Conservation (phyloP, 2,329 filamentous ascomycete species). For the Aspergillus spinulosporus region DNA sequence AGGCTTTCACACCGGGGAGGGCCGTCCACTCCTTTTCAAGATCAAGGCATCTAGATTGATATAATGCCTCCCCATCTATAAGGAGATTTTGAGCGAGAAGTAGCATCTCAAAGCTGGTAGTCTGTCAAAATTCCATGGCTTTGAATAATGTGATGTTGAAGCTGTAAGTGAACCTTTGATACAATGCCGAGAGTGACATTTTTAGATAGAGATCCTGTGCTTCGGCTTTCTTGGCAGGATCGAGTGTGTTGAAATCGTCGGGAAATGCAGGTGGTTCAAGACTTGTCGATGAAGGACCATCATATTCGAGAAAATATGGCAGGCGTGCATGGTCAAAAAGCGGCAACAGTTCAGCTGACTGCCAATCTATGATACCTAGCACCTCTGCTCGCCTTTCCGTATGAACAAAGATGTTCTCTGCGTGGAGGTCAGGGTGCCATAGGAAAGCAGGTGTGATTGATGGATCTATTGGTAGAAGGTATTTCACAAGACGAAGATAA, state of each 20-base stretch:
- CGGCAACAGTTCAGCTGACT: slow-evolving; percentile 33
- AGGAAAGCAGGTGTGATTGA: slow-evolving; percentile 29
- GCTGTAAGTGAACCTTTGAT: slow-evolving; percentile 11
- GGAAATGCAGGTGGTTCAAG: slow-evolving; percentile 12
- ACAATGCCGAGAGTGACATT: slow-evolving; percentile 14
- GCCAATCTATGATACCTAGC: slow-evolving; percentile 29
- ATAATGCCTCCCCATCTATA: slow-evolving; percentile 19
- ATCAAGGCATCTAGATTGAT: slow-evolving; percentile 12
- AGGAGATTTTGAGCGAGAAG: slow-evolving; percentile 18
- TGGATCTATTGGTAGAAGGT: slow-evolving; percentile 29
- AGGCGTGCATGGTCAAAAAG: slow-evolving; percentile 39
- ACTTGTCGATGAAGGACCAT: slow-evolving; percentile 26
- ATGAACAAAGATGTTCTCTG: slow-evolving; percentile 33
- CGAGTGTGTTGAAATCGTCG: slow-evolving; percentile 9
- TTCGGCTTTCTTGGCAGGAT: slow-evolving; percentile 10
- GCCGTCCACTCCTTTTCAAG: slow-evolving; percentile 16
- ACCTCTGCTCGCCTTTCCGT: slow-evolving; percentile 22
- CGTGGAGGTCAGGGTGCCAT: slow-evolving; percentile 43
- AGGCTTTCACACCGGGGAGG: slow-evolving; percentile 15
- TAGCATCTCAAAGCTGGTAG: slow-evolving; percentile 19
- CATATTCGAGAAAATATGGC: slow-evolving; percentile 37
- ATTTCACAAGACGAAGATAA: slow-evolving; percentile 32
- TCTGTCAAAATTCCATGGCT: slow-evolving; percentile 17
- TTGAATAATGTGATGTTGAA: slow-evolving; percentile 14
- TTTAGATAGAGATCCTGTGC: slow-evolving; percentile 17